Base-by-base conservation (phyloP, 148 eudicot genomes). In the Fagopyrum tataricum region DNA sequence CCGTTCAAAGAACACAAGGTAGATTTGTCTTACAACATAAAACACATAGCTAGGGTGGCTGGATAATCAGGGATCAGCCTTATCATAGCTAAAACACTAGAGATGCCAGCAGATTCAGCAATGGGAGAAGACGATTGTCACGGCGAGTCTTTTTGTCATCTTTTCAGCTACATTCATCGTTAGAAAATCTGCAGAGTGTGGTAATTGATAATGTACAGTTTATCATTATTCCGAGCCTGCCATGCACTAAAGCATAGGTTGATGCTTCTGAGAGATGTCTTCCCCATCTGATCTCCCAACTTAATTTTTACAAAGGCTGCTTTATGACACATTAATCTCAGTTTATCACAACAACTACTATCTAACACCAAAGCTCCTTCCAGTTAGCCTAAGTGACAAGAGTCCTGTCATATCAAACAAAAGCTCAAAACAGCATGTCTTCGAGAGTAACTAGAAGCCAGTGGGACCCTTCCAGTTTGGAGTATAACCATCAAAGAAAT, bases 401-500 rank as follows among this genome's bases (percentile, higher is more conserved):
- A 61, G 17, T 20, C 7, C 2, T 6, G 37, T 10, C 31, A 1
- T 9, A 7, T 21, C 11, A 9, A 64, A 31, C n/a, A 37, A 64
- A 31, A 39, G 39, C 21, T 61, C 42, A 64, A 6, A 64, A 64
- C 69, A 64, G 5, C 43, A 14, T 3, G 37, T 31, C 2, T 31
- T 31, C 37, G 37, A 1, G 37, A 31, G 37, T 37, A 14, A 39
- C 69, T 26, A 26, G 10, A 61, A 7, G 4, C 67, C 67, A 24
- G 10, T 43, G 37, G n/a, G 39, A 4, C 72, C 52, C 44, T 7
- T 43, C 72, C 72, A 70, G 72, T 75, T 75, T 31, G 77, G 77
- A 4, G 77, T 11, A 13, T 66, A 67, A 9, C 98, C 98, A 51
- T 94, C 91, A 7, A 94, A 94, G 93, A 94, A 94, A 71, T 94